Evolutionary conservation across 2,329 filamentous ascomycete genomes (phyloP).

Genomic region (Colletotrichum sp.): DNA sequence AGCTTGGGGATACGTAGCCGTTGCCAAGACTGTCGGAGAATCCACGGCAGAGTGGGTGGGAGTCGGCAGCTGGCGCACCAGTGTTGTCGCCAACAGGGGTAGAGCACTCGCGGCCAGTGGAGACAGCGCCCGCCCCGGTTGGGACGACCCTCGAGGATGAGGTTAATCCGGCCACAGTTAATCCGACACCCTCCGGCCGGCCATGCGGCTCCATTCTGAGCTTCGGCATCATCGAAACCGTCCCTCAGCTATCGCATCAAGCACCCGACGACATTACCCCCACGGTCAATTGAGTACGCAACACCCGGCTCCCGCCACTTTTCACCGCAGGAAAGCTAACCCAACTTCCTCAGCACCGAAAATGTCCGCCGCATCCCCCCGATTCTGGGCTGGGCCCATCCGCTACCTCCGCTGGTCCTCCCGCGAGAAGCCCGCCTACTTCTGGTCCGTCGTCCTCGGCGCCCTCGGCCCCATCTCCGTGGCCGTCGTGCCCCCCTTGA

Average conservation of each 20-base stretch:
- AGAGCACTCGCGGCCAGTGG: neutral
- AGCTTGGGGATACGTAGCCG: slow-evolving; percentile 29
- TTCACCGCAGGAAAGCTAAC: neutral
- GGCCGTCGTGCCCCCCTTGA: slow-evolving; percentile 74
- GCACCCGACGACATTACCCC: slow-evolving; percentile 17
- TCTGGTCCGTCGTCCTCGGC: slow-evolving; percentile 84
- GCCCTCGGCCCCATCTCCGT: slow-evolving; percentile 73
- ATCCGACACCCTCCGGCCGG: neutral
- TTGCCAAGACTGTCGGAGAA: slow-evolving; percentile 19
- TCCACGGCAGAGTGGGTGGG: neutral
- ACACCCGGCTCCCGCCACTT: neutral
- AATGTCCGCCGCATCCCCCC: slow-evolving; percentile 70
- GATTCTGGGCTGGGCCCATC: slow-evolving; percentile 85
- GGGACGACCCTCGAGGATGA: neutral
- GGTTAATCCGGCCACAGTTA: neutral
- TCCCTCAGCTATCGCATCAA: neutral
- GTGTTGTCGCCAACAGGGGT: neutral
- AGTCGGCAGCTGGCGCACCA: neutral
- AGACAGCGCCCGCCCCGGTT: neutral
- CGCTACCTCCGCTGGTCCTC: slow-evolving; percentile 88
- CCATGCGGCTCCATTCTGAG: slow-evolving; percentile 6
- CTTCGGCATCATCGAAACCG: slow-evolving; percentile 6
- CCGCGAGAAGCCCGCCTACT: slow-evolving; percentile 87
- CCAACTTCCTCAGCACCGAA: neutral
- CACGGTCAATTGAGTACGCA: slow-evolving; percentile 40